Conservation (phyloP, 768 basidiomycete species). For the Lactarius hatsudake region DNA sequence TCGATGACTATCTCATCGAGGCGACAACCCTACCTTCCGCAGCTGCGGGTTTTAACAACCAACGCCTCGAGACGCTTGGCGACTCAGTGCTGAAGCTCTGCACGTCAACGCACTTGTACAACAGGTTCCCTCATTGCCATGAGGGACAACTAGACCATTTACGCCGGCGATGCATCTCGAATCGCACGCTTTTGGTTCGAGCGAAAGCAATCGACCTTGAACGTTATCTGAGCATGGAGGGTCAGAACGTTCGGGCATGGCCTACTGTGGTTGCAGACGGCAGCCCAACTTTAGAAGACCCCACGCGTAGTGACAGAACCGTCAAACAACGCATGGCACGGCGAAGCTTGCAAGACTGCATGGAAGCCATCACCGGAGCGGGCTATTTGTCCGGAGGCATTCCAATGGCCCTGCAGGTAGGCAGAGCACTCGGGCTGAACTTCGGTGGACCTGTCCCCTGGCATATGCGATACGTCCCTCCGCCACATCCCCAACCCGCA, state of each 20-base stretch:
- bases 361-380: constrained; percentile 83
- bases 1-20: constrained; percentile 58
- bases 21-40: constrained; percentile 74
- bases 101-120: constrained; percentile 73
- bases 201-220: constrained; percentile 66
- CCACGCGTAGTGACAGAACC: constrained; percentile 30
- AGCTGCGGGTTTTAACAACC: constrained; percentile 67
- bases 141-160: constrained; percentile 78
- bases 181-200: constrained; percentile 63
- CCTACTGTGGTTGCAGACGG: constrained; percentile 44
- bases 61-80: constrained; percentile 83
- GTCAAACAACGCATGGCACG: constrained; percentile 55
- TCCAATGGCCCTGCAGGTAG: constrained; percentile 60
- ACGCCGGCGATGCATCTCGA: constrained; percentile 64
- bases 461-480: constrained; percentile 52
- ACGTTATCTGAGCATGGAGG: constrained; percentile 60
- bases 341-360: constrained; percentile 79
- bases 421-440: constrained; percentile 61
- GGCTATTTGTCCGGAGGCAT: constrained; percentile 73
- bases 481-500: constrained; percentile 35
- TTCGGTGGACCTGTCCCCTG: constrained; percentile 74
- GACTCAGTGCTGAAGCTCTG: constrained; percentile 79
- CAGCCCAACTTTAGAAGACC: constrained; percentile 35
- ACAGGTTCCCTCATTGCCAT: constrained; percentile 70
- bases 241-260: constrained; percentile 55